phyloP scores from a whole-genome alignment of 768 basidiomycete species.

The Tulasnella sp. region DNA sequence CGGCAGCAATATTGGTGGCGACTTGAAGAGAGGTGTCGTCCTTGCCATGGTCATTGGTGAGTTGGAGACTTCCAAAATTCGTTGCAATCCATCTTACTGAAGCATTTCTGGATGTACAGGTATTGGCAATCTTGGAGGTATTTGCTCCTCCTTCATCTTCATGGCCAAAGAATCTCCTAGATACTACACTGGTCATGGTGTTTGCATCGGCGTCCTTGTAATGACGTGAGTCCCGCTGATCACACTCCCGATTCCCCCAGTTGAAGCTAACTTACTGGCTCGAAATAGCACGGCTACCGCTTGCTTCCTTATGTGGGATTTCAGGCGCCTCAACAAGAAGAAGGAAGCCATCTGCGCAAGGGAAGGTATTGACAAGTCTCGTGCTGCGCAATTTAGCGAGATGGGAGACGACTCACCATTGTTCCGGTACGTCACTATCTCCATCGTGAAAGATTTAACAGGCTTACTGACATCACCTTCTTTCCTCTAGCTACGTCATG shows the following conservation, averaged over 20 bases:
- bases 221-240: slow-evolving; percentile 34
- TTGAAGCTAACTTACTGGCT: neutral
- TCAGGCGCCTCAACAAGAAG: slow-evolving; percentile 48
- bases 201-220: slow-evolving; percentile 41
- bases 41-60: slow-evolving; percentile 52
- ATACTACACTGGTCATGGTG: slow-evolving; percentile 43
- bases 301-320: slow-evolving; percentile 50
- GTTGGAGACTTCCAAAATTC: neutral
- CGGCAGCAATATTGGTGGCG: slow-evolving; percentile 54
- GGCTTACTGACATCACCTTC: too few relatives aligned
- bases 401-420: slow-evolving; percentile 56
- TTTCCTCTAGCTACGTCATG: neutral
- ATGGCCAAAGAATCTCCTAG: slow-evolving; percentile 38
- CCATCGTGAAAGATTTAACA: neutral
- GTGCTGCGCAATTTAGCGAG: slow-evolving; percentile 45
- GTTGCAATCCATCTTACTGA: neutral
- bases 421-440: slow-evolving; percentile 34
- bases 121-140: slow-evolving; percentile 54
- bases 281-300: slow-evolving; percentile 43
- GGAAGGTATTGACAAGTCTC: slow-evolving; percentile 45
- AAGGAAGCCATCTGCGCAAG: slow-evolving; percentile 48
- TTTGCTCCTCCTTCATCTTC: slow-evolving; percentile 46
- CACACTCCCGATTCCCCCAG: neutral
- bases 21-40: slow-evolving; percentile 50
- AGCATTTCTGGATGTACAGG: neutral